Evolutionary conservation across 2,329 filamentous ascomycete genomes (phyloP), one percentile per base, ranked within the genome.

Genomic region (Shiraia bambusicola): DNA sequence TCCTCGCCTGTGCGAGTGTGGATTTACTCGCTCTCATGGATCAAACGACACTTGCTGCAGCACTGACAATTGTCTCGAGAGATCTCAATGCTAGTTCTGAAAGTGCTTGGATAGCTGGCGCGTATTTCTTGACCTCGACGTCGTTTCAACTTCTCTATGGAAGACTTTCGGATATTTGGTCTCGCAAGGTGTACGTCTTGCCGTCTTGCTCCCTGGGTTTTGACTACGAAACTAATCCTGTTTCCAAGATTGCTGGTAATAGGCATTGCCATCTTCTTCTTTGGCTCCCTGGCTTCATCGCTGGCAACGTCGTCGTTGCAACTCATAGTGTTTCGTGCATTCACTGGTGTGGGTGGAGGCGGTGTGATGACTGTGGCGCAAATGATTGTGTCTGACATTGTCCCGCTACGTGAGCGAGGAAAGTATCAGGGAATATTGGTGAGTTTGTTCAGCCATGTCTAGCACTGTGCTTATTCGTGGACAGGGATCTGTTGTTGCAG

Each of bases 81-180:
- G 67, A 69, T 17, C 48, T 72, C 0, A 50, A 67, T 58, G 62
- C 70, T 54, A 39, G 60, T 40, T 69, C 69, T 11, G 76, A 76
- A 4, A 82, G 82, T 37, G 71, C 76, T 0, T 81, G 78, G 78
- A 74, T 76, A 3, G 76, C 76, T 4, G 78, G 76, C 1, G 74
- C 76, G 2, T 74, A 74, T 9, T 66, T 82, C 29, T 73, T 82
- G 26, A 78, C 78, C 19, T 80, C 78, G 42, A 84, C 82, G 0
- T 77, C 79, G 24, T 86, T 84, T 48, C 81, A 83, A 50, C 78
- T 84, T 43, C 72, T 86, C 0, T 84, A 85, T 56, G 82, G 82
- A 9, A 74, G 80, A 3, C 58, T 83, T 2, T 82, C 80, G 0
- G 80, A 84, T 59, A 79, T 83, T 2, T 76, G 83, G 45, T 80